These are phyloP conservation scores for Galeopsis tetrahit DNA, from an alignment of 257 asterid genomes.

Conservation along the genomic window DNA sequence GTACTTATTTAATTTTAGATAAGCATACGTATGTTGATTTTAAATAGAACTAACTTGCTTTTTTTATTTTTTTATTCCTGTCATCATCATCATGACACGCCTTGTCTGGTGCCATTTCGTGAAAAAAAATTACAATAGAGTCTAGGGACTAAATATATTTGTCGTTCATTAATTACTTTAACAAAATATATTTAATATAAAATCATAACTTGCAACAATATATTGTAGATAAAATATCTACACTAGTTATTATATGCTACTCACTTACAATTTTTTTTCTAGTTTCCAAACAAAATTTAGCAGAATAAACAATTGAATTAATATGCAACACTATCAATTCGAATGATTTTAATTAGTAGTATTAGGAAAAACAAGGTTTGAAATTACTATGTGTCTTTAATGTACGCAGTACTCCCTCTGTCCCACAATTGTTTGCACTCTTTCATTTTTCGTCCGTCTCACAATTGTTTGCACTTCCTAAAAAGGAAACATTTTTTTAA, in stretches of 20 bases:
- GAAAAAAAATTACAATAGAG: not conserved
- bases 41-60: not conserved
- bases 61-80: not conserved
- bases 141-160: not conserved
- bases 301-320: no score
- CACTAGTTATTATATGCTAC: not conserved
- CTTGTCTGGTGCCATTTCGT: not conserved
- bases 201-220: not conserved
- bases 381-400: no score
- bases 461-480: no score
- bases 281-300: not conserved
- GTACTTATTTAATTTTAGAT: not conserved
- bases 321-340: not conserved
- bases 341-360: no score
- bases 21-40: not conserved
- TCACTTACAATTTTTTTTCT: no score
- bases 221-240: no score
- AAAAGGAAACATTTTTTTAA: no score
- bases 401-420: no score
- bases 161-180: not conserved
- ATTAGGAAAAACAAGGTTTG: no score
- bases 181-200: no score
- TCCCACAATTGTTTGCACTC: no score
- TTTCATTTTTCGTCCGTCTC: no score
- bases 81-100: constrained; percentile 2